Evolutionary conservation across 495 filamentous ascomycete genomes (phyloP).

Genomic region (Pyronema omphalodes): DNA sequence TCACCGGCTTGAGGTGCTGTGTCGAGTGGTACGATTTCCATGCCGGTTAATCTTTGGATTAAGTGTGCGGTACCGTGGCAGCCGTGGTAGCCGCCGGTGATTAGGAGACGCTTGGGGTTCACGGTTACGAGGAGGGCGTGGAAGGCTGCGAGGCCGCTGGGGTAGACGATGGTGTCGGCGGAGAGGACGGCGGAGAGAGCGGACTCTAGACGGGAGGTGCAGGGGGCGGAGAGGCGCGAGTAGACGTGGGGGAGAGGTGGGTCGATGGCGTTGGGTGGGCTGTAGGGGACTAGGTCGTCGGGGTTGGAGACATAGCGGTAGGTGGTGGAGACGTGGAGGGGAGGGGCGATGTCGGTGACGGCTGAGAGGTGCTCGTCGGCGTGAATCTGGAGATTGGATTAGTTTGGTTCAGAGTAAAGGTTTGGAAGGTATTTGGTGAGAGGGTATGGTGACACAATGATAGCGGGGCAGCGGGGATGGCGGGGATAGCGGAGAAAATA

Average conservation of each 20-base stretch:
- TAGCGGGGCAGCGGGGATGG: no score
- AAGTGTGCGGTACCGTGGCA: conserved; percentile 67
- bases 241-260: conserved; percentile 40
- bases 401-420: no score
- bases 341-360: conserved; percentile 59
- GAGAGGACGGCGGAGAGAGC: conserved; percentile 55
- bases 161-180: conserved; percentile 54
- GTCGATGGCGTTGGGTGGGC: conserved; percentile 1
- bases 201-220: conserved; percentile 63
- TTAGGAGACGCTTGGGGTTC: conserved; percentile 59
- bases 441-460: no score
- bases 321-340: conserved; percentile 73
- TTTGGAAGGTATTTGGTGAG: no score
- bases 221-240: conserved; percentile 57
- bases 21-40: conserved; percentile 46
- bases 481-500: no score
- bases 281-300: conserved; percentile 29
- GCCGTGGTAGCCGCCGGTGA: conserved; percentile 79
- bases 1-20: conserved; percentile 47
- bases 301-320: conserved; percentile 64
- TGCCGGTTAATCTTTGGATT: conserved; percentile 48
- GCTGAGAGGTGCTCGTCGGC: conserved; percentile 62
- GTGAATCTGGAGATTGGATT: conserved; percentile 45
- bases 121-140: conserved; percentile 61
- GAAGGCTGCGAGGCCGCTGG: conserved; percentile 71